Percentiles rank a stretch among this genome's conserved stretches.
phyloP scores from a whole-genome alignment of 345 rosid species.

The Eucalyptus regnans region DNA sequence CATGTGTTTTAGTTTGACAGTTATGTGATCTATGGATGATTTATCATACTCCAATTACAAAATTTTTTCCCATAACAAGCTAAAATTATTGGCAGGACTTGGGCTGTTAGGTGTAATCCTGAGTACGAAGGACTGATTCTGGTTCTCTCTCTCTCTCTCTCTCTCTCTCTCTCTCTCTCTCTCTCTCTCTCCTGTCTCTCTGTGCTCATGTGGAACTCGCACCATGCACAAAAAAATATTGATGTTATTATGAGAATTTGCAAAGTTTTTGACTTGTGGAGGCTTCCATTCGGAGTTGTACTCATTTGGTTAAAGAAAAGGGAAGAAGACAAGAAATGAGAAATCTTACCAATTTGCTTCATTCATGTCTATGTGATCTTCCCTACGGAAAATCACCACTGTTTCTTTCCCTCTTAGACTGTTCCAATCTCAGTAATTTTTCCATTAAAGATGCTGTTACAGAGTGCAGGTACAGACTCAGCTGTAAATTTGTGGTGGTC shows the following conservation, averaged over 20 bases:
- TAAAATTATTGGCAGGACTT: constrained; percentile 53
- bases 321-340: not conserved
- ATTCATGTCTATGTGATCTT: not conserved
- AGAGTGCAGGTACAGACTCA: constrained; percentile 95
- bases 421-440: not conserved
- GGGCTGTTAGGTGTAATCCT: constrained; percentile 82
- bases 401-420: not conserved
- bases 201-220: not conserved
- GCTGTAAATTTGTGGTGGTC: constrained; percentile 79
- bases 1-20: not conserved
- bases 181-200: not conserved
- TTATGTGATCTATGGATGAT: not conserved
- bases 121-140: constrained; percentile 69
- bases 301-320: not conserved
- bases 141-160: constrained; percentile 35
- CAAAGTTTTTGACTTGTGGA: not conserved
- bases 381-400: not conserved
- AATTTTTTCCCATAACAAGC: not conserved
- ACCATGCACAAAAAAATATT: not conserved
- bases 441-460: constrained; percentile 9
- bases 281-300: not conserved
- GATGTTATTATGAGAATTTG: not conserved
- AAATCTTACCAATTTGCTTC: not conserved
- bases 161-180: constrained; percentile 4
- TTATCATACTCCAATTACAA: not conserved